Base-by-base conservation (phyloP, 2,329 filamentous ascomycete genomes). In the Ophiocordyceps camponoti-leonardi region DNA sequence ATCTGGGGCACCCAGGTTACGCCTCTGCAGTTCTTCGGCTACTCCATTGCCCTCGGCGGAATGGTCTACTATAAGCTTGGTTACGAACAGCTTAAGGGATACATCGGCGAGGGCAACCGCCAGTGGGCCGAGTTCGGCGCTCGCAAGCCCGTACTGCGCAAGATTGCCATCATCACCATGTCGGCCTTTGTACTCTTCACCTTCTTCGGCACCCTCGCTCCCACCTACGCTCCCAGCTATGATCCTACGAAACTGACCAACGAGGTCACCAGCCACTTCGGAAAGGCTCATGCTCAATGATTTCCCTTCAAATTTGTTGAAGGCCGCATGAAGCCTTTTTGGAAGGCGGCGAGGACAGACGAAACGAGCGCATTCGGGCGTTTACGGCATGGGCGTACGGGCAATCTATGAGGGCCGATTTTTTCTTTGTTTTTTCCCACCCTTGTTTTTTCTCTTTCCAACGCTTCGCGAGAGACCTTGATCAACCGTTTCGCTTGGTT, bases 111-210 rank as follows among this genome's bases (percentile, higher is more conserved):
- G 54, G 81, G 73, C 46, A 72, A 73, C 58, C 83, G 86, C 60
- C 75, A 80, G 49, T 94, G 87, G 87, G 81, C 83, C 44, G 87
- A 94, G 58, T 87, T 92, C 54, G 87, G 87, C 48, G 77, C 77
- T 55, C 73, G 72, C 52, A 82, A 81, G 59, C 88, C 88, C 13
- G 75, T 79, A 42, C 70, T 84, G 56, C 83, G 87, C 67, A 88
- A 90, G 68, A 62, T 88, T 45, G 68, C 86, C 50, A 69, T 92
- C 53, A 76, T 90, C 49, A 74, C 70, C 44, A 64, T 73, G 23
- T 71, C 75, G 19, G 60, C 85, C 47, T 62, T 83, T 51, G 65
- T 74, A 45, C 63, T 90, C 53, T 80, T 92, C 63, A 61, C 85
- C 52, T 62, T 93, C 19, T 74, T 93, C 47, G 77, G 75, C 49